Evolutionary conservation across 2,329 filamentous ascomycete genomes (phyloP), one percentile per base, ranked within the genome.

Genomic region (Talaromyces atroroseus): DNA sequence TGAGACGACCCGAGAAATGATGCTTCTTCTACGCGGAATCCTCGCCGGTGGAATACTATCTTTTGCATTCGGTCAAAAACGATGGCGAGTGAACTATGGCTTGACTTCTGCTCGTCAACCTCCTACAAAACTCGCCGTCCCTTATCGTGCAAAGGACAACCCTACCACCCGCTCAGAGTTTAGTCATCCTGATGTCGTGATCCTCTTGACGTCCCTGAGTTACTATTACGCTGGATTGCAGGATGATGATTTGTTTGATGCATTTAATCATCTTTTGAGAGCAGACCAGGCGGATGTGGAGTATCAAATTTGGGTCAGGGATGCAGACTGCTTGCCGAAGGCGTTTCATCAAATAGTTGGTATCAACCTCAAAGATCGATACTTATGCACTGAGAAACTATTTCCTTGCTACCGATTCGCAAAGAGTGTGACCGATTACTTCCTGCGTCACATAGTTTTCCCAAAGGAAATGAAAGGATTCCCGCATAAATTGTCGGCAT

Each of bases 11-110:
- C 60, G 0, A 49, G 46, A 49, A 7, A 51, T 59, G 1, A 60
- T 74, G 3, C 65, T 72, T 23, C 57, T 72, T 3, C 44, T 71
- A 5, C 59, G 69, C 2, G 71, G 86, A 0, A 72, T 89, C 0
- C 66, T 89, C 8, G 80, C 81, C 0, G 68, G 74, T 0, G 79
- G 82, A 0, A 71, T 88, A 0, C 62, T 89, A 0, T 62, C 62
- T 0, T 86, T 85, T 57, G 73, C 72, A 0, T 69, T 88, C 0
- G 68, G 45, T 10, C 26, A 79, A 14, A 88, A 88, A 62, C 72
- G 85, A 1, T 89, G 82, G 82, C 70, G 80, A 2, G 85, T 89
- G 0, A 79, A 88, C 54, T 89, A 84, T 58, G 85, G 86, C 11
- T 26, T 26, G 26, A 47, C 23, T 12, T 24, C 23, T 0, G 71